Evolutionary conservation across 345 rosid species (phyloP).

Genomic region (Dipteronia sinensis): DNA sequence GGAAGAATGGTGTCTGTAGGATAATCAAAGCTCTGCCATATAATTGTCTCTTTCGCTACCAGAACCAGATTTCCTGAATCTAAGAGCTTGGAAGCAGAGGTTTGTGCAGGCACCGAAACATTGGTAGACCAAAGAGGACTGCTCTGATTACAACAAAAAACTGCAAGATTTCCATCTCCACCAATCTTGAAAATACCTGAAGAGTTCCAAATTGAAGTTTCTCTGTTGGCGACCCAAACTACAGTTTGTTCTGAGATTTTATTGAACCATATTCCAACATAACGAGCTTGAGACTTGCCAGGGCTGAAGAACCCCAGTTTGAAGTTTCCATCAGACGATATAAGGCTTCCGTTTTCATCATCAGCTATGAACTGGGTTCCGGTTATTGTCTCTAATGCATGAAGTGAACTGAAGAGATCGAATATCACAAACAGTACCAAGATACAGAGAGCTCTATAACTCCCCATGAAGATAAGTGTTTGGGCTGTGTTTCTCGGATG

Average conservation of each 20-base stretch:
- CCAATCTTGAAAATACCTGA: conserved; percentile 13
- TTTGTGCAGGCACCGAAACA: neutral
- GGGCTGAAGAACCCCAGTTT: conserved; percentile 37
- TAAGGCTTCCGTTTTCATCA: conserved; percentile 20
- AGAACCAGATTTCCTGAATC: conserved; percentile 36
- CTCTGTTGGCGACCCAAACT: conserved; percentile 37
- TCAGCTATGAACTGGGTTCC: conserved; percentile 10
- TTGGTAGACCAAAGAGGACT: conserved; percentile 28
- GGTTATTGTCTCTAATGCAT: conserved; percentile 15
- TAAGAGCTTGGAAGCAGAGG: conserved; percentile 17
- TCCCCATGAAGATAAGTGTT: neutral
- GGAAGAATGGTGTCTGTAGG: conserved; percentile 27
- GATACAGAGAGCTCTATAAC: neutral
- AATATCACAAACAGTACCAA: neutral
- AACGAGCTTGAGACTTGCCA: conserved; percentile 11
- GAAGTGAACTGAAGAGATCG: neutral
- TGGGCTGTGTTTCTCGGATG: neutral
- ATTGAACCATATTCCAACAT: conserved; percentile 32
- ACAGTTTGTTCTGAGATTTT: conserved; percentile 15
- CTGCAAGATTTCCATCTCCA: conserved; percentile 23
- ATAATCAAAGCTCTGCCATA: conserved; percentile 45
- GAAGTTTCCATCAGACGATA: conserved; percentile 10
- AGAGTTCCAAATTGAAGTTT: conserved; percentile 21
- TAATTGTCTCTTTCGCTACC: neutral
- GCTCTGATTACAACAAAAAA: neutral